These are phyloP conservation scores for Aegle marmelos DNA, from an alignment of 345 rosid species.

Conservation along the genomic window DNA sequence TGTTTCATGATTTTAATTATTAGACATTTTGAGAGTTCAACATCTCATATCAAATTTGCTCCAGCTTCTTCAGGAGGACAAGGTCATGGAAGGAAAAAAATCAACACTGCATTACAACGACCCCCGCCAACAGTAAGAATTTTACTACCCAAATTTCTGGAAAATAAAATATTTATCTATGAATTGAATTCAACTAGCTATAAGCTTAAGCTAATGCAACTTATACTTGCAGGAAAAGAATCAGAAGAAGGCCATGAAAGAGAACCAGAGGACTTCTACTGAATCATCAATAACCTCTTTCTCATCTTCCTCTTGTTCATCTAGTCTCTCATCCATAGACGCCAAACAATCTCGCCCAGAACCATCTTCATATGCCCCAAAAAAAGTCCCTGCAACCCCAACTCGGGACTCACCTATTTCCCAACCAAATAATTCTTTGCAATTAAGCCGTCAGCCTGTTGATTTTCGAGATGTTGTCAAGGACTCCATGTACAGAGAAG, in stretches of 20 bases:
- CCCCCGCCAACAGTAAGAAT: conserved; percentile 40
- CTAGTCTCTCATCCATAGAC: conserved; percentile 68
- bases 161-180: not conserved
- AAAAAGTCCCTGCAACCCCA: conserved; percentile 22
- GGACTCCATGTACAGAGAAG: conserved; percentile 63
- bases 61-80: conserved; percentile 35
- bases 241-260: conserved; percentile 44
- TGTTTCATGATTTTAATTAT: too few relatives aligned
- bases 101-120: conserved; percentile 31
- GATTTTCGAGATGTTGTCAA: conserved; percentile 56
- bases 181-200: not conserved
- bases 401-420: conserved; percentile 16
- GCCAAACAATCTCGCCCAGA: conserved; percentile 49
- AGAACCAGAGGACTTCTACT: conserved; percentile 53
- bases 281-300: conserved; percentile 68
- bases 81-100: conserved; percentile 33
- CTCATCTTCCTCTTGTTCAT: conserved; percentile 77
- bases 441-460: conserved; percentile 32
- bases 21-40: not conserved
- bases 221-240: conserved; percentile 55
- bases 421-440: conserved; percentile 37
- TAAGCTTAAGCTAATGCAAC: conserved; percentile 6
- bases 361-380: conserved; percentile 32
- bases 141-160: not conserved
- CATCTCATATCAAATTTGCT: conserved; percentile 22